A percentile compares a stretch with the other conserved stretches of the same genome.
Evolutionary conservation across 352 stramenopile genomes (phyloP).

Genomic region (Phytophthora cryptogea): DNA sequence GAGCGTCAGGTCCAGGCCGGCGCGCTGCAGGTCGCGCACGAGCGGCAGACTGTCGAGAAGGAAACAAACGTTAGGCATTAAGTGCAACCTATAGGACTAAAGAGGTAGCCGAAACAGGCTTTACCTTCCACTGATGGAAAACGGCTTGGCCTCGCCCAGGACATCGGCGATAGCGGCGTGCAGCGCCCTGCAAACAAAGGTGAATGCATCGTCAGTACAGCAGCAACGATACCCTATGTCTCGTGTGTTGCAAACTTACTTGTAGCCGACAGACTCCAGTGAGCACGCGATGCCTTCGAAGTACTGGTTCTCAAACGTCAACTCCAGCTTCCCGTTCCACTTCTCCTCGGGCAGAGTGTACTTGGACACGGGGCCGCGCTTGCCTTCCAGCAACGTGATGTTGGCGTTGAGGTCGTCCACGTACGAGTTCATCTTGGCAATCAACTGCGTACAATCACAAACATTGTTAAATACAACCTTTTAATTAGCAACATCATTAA

Average conservation of each 20-base stretch:
- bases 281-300: conserved; percentile 92
- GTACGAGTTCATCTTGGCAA: conserved; percentile 68
- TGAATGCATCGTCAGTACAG: background rate
- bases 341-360: conserved; percentile 86
- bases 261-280: conserved; percentile 86
- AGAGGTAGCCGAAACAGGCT: background rate
- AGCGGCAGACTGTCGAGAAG: conserved; percentile 47
- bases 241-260: conserved; percentile 26
- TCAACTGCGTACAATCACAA: conserved; percentile 37
- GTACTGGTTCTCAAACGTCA: conserved; percentile 77
- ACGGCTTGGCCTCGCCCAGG: conserved; percentile 78
- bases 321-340: conserved; percentile 80
- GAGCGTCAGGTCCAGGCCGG: conserved; percentile 70
- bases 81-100: background rate
- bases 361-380: conserved; percentile 86
- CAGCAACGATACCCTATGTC: background rate
- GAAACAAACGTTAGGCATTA: background rate
- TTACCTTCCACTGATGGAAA: conserved; percentile 88
- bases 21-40: conserved; percentile 72
- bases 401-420: conserved; percentile 88
- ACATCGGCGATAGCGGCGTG: conserved; percentile 76
- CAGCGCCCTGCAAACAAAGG: conserved; percentile 45
- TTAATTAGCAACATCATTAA: background rate
- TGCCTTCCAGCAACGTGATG: conserved; percentile 71
- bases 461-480: background rate